These are phyloP conservation scores for Pseudoneurospora amorphoporcata DNA, from an alignment of 495 filamentous ascomycete genomes.

Conservation along the genomic window DNA sequence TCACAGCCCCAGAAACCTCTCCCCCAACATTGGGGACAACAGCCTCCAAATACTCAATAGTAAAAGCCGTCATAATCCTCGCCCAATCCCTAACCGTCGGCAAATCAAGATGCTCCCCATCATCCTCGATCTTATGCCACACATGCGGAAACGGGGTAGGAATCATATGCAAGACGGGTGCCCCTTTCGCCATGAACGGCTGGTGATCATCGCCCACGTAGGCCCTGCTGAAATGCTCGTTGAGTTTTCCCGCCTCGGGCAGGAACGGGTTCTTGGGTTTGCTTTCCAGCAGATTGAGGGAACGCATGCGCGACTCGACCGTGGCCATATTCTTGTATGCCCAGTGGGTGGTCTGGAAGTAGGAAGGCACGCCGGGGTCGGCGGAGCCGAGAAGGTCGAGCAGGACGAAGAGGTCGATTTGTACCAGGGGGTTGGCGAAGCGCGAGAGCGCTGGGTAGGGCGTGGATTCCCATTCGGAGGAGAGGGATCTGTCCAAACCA, in stretches of 20 bases:
- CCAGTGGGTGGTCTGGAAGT: slow-evolving; percentile 82
- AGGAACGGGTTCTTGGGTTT: slow-evolving; percentile 29
- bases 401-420: slow-evolving; percentile 76
- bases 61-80: slow-evolving; percentile 65
- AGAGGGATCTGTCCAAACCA: slow-evolving; percentile 44
- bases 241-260: slow-evolving; percentile 41
- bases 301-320: slow-evolving; percentile 60
- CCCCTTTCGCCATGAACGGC: slow-evolving; percentile 71
- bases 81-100: slow-evolving; percentile 77
- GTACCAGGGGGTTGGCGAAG: slow-evolving; percentile 57
- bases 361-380: slow-evolving; percentile 60
- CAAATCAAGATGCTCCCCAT: slow-evolving; percentile 72
- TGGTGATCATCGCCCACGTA: slow-evolving; percentile 69
- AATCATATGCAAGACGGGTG: slow-evolving; percentile 75
- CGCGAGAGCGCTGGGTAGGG: slow-evolving; percentile 58
- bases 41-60: slow-evolving; percentile 70
- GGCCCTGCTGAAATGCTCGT: slow-evolving; percentile 31
- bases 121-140: slow-evolving; percentile 74
- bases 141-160: slow-evolving; percentile 66
- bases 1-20: not conserved
- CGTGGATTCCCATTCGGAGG: slow-evolving; percentile 61
- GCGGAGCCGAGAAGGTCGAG: slow-evolving; percentile 68
- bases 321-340: slow-evolving; percentile 63
- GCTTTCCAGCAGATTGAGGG: slow-evolving; percentile 28
- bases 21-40: not conserved